phyloP scores from a whole-genome alignment of 2,329 filamentous ascomycete species.

The Neocatenulostroma microsporum region DNA sequence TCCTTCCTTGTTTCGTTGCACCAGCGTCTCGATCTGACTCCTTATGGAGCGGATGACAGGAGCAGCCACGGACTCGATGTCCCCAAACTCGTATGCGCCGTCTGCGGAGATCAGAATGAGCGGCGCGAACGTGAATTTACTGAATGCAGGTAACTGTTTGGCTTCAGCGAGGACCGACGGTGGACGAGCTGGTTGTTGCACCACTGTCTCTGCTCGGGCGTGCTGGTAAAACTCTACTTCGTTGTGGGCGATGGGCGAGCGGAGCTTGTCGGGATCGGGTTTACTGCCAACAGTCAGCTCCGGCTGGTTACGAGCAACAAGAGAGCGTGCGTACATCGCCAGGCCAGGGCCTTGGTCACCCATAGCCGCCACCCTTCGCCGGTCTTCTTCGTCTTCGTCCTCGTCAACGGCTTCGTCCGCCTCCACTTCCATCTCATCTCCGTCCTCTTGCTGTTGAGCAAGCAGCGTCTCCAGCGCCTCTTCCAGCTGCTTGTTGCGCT shows the following conservation, averaged over 20 bases:
- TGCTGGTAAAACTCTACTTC: no score
- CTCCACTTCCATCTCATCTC: slow-evolving; percentile 1
- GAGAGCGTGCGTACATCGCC: no score
- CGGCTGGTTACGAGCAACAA: no score
- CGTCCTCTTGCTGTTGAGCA: no score
- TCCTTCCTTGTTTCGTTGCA: background rate
- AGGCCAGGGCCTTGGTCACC: no score
- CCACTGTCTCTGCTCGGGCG: no score
- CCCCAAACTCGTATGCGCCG: background rate
- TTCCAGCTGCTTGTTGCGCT: slow-evolving; percentile 1
- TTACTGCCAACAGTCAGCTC: no score
- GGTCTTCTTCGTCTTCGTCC: background rate
- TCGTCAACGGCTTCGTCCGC: background rate
- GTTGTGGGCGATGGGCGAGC: no score
- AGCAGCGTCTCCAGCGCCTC: slow-evolving; percentile 1
- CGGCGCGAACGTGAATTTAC: background rate
- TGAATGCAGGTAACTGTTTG: no score
- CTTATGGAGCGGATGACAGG: background rate
- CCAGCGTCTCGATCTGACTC: background rate
- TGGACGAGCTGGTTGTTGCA: no score
- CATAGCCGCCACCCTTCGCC: background rate
- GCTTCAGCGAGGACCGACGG: no score
- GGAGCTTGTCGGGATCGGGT: no score
- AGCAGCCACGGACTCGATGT: background rate
- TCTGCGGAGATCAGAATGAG: background rate